Evolutionary conservation across 441 rosid genomes (phyloP).

Genomic region (Erysimum cheiri): DNA sequence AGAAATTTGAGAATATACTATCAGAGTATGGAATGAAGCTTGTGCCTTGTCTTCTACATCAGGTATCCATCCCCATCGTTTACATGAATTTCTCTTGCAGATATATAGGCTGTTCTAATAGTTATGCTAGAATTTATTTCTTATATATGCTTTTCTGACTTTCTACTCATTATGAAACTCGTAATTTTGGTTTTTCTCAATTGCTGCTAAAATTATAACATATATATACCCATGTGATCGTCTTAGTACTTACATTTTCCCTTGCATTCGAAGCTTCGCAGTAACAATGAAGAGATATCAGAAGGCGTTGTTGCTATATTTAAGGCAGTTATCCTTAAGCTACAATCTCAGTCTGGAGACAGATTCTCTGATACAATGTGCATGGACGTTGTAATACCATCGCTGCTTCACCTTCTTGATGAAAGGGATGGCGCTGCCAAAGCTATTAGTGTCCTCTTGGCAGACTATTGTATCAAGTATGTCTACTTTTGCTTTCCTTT

Average conservation of each 20-base stretch:
- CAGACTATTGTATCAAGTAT: slow-evolving; percentile 83
- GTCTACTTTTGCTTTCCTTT: slow-evolving; percentile 35
- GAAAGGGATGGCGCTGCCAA: slow-evolving; percentile 87
- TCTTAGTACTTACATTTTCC: slow-evolving; percentile 32
- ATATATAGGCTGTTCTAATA: slow-evolving; percentile 3
- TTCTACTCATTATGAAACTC: slow-evolving; percentile 21
- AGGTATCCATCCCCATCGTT: slow-evolving; percentile 52
- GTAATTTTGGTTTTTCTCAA: slow-evolving; percentile 18
- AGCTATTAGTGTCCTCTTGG: slow-evolving; percentile 74
- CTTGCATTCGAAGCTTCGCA: slow-evolving; percentile 66
- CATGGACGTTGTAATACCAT: slow-evolving; percentile 64
- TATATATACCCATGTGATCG: slow-evolving; percentile 27
- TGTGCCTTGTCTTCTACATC: slow-evolving; percentile 68
- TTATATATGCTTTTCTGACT: slow-evolving; percentile 19
- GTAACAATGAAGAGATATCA: slow-evolving; percentile 73
- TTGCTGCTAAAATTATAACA: slow-evolving; percentile 25
- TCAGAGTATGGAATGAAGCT: slow-evolving; percentile 75
- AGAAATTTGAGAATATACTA: slow-evolving; percentile 62
- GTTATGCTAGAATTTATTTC: slow-evolving; percentile 3
- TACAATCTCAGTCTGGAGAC: slow-evolving; percentile 56
- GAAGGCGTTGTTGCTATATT: slow-evolving; percentile 71
- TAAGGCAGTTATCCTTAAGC: slow-evolving; percentile 66
- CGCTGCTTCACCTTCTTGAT: slow-evolving; percentile 81
- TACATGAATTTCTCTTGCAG: slow-evolving; percentile 19
- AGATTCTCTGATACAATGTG: slow-evolving; percentile 52